Evolutionary conservation across 2,329 filamentous ascomycete species (phyloP).

Genomic region (Metarhizium brunneum): DNA sequence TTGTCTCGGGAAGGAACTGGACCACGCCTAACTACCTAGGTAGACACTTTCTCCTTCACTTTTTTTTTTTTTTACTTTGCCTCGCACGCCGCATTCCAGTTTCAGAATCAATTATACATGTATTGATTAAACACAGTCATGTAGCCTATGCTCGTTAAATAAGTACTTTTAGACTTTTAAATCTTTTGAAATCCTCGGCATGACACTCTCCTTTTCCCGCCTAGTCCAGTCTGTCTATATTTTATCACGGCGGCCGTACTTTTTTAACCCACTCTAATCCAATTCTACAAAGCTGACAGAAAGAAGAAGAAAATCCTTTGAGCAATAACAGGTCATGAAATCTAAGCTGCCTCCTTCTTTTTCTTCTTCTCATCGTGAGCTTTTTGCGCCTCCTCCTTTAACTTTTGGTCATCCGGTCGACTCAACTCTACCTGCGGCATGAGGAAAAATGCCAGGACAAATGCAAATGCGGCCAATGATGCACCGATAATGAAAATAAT

Average conservation of each 20-base stretch:
- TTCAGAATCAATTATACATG: too few species aligned
- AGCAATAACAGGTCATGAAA: neutral
- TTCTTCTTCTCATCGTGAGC: slow-evolving; percentile 11
- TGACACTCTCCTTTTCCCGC: neutral
- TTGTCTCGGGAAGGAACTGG: too few species aligned
- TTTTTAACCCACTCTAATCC: neutral
- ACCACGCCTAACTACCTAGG: too few species aligned
- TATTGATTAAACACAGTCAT: too few species aligned
- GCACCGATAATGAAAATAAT: slow-evolving; percentile 30
- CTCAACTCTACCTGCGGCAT: slow-evolving; percentile 30
- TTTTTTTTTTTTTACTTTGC: neutral
- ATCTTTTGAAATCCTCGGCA: neutral
- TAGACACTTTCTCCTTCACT: too few species aligned
- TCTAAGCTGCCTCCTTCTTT: slow-evolving; percentile 4
- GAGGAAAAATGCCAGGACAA: slow-evolving; percentile 26
- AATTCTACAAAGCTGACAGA: neutral
- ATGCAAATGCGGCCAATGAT: slow-evolving; percentile 23
- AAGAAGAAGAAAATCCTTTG: neutral
- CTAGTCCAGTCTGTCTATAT: neutral
- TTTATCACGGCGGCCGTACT: neutral
- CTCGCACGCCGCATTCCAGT: too few species aligned
- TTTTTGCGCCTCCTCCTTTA: slow-evolving; percentile 25
- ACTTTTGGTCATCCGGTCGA: slow-evolving; percentile 25
- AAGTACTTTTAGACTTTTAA: neutral
- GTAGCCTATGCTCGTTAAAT: neutral